Evolutionary conservation across 2,329 filamentous ascomycete genomes (phyloP).

Genomic region (Akanthomyces uredinophilus): DNA sequence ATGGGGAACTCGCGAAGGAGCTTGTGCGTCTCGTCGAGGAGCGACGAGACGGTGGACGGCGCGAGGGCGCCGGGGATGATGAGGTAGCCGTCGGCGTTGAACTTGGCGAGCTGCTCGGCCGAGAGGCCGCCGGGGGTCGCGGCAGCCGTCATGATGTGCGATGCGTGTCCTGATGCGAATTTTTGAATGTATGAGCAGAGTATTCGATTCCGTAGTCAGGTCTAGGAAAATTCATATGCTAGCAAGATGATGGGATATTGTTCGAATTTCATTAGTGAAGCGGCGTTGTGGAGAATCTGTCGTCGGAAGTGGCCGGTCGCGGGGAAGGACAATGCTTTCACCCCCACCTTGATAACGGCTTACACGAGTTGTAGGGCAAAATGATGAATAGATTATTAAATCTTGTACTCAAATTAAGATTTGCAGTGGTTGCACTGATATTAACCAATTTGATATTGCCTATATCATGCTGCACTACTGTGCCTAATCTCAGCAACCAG

Average conservation of each 20-base stretch:
- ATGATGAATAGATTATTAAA: neutral
- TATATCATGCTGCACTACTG: neutral
- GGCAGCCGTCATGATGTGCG: neutral
- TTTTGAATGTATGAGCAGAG: neutral
- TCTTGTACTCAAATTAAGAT: neutral
- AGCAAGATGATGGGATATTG: neutral
- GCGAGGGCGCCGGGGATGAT: slow-evolving; percentile 74
- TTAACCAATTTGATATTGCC: neutral
- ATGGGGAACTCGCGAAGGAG: slow-evolving; percentile 74
- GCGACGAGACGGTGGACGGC: slow-evolving; percentile 56
- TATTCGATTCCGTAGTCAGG: neutral
- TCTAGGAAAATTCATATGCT: neutral
- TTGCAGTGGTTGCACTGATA: neutral
- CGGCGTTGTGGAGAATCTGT: slow-evolving; percentile 2
- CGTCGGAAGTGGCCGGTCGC: slow-evolving; percentile 5
- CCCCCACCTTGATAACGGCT: neutral
- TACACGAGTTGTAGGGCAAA: neutral
- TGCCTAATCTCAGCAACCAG: neutral
- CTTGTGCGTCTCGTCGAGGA: slow-evolving; percentile 68
- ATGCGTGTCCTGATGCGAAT: neutral
- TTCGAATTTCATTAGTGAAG: neutral
- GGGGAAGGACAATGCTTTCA: neutral
- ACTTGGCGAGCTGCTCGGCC: slow-evolving; percentile 63
- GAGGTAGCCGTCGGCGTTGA: slow-evolving; percentile 82
- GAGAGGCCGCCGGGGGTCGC: slow-evolving; percentile 52